Conservation (phyloP, 2,329 filamentous ascomycete genomes). For the Zymoseptoria passerinii region DNA sequence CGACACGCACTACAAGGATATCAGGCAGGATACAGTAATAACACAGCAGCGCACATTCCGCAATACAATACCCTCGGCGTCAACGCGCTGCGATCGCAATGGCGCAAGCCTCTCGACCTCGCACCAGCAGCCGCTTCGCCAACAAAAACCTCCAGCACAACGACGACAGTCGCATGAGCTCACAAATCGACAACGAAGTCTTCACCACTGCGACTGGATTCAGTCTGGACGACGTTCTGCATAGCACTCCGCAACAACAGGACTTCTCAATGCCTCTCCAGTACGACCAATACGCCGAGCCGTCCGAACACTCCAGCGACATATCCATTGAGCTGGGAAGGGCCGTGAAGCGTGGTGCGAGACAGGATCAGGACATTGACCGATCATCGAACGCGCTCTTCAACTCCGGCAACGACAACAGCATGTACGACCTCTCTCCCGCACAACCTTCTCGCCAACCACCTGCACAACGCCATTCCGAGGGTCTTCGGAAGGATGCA, state of each 20-base stretch:
- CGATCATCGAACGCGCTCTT: slow-evolving; percentile 45
- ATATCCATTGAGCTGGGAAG: slow-evolving; percentile 52
- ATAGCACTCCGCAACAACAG: slow-evolving; percentile 16
- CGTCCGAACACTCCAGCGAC: slow-evolving; percentile 6
- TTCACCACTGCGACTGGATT: slow-evolving; percentile 16
- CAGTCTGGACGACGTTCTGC: slow-evolving; percentile 15
- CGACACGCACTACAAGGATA: background rate
- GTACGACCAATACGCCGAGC: slow-evolving; percentile 16
- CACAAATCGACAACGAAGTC: slow-evolving; percentile 9
- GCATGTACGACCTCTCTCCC: slow-evolving; percentile 37
- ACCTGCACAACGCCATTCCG: slow-evolving; percentile 24
- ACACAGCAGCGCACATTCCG: background rate
- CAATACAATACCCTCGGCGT: background rate
- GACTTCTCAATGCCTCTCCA: slow-evolving; percentile 10
- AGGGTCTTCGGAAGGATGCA: slow-evolving; percentile 37
- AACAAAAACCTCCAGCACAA: background rate
- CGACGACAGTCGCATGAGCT: slow-evolving; percentile 6
- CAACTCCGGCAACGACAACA: slow-evolving; percentile 41
- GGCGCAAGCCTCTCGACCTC: background rate
- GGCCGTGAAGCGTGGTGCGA: slow-evolving; percentile 35
- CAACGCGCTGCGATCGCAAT: background rate
- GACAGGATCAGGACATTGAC: slow-evolving; percentile 32
- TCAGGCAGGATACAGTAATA: background rate
- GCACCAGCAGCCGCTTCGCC: background rate
- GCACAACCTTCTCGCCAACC: slow-evolving; percentile 34